Conservation (phyloP, 768 basidiomycete genomes). For the Astraeus odoratus region DNA sequence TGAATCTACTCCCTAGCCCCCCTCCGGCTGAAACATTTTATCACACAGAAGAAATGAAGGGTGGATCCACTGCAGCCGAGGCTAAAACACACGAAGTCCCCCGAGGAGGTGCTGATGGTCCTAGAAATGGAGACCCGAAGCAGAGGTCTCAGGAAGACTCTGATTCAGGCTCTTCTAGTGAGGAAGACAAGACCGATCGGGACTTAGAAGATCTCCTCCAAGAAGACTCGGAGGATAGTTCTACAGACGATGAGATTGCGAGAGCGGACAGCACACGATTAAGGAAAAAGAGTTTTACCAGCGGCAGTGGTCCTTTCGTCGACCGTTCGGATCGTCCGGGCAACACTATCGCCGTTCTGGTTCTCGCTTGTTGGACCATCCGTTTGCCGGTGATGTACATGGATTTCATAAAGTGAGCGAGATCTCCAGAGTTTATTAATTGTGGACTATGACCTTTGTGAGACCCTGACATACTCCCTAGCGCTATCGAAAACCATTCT, state of each 20-base stretch:
- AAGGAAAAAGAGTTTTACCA: conserved; percentile 4
- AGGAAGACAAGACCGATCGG: conserved; percentile 24
- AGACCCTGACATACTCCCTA: conserved; percentile 24
- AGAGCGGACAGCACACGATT: conserved; percentile 4
- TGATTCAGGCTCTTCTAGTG: conserved; percentile 8
- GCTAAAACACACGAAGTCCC: too few relatives aligned
- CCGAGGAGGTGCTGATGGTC: too few relatives aligned
- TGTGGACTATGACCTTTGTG: background rate
- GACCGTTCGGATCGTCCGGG: conserved; percentile 33
- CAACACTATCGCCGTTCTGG: conserved; percentile 58
- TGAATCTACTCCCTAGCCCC: conserved; percentile 54
- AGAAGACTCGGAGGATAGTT: conserved; percentile 31
- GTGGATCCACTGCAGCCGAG: background rate
- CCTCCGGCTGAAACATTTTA: conserved; percentile 56
- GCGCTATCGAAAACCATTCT: conserved; percentile 66
- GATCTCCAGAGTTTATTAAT: background rate
- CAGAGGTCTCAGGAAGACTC: conserved; percentile 9
- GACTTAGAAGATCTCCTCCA: conserved; percentile 35
- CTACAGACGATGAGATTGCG: conserved; percentile 21
- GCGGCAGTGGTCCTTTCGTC: conserved; percentile 13
- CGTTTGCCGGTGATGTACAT: conserved; percentile 68
- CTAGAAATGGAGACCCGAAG: too few relatives aligned
- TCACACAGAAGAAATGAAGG: conserved; percentile 33
- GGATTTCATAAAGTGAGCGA: conserved; percentile 64
- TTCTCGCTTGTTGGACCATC: conserved; percentile 74